These are phyloP conservation scores for Psilocybe mexicana DNA, from an alignment of 1,284 basidiomycete genomes.

Conservation along the genomic window DNA sequence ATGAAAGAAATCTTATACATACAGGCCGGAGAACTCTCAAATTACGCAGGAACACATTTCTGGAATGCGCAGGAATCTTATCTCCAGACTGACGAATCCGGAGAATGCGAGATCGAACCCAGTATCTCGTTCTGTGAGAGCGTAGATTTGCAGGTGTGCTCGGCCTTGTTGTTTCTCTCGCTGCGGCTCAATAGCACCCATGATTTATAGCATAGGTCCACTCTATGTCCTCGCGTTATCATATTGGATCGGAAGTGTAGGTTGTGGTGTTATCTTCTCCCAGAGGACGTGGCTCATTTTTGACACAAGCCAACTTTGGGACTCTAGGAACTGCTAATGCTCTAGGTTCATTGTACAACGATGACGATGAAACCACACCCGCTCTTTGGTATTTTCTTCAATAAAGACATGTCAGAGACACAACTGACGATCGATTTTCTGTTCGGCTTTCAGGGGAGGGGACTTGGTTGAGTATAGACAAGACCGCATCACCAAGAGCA, in stretches of 20 bases:
- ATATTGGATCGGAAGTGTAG: slow-evolving; percentile 67
- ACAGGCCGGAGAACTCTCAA: slow-evolving; percentile 68
- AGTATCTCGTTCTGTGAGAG: slow-evolving; percentile 69
- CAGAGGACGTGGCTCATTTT: slow-evolving; percentile 3
- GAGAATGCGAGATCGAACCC: slow-evolving; percentile 47
- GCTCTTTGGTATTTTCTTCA: slow-evolving; percentile 15
- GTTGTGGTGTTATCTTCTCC: slow-evolving; percentile 18
- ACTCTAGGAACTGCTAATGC: slow-evolving; percentile 46
- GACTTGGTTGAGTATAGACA: slow-evolving; percentile 52
- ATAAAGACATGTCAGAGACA: slow-evolving; percentile 6
- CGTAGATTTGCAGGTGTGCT: slow-evolving; percentile 44
- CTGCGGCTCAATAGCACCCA: not conserved
- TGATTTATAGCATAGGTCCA: slow-evolving; percentile 48
- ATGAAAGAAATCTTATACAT: slow-evolving; percentile 81
- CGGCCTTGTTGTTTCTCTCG: not conserved
- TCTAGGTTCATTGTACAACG: slow-evolving; percentile 30
- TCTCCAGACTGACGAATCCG: slow-evolving; percentile 39
- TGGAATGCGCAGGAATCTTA: slow-evolving; percentile 81
- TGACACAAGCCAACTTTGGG: slow-evolving; percentile 61
- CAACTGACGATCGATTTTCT: not conserved
- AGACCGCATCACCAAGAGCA: slow-evolving; percentile 49
- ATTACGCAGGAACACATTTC: slow-evolving; percentile 73
- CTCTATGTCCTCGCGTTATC: slow-evolving; percentile 63
- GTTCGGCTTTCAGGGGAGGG: slow-evolving; percentile 46
- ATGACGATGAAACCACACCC: slow-evolving; percentile 25